A percentile compares a stretch with the other conserved stretches of the same genome.
phyloP scores from a whole-genome alignment of 2,329 filamentous ascomycete genomes.

The Diaporthe sp. region DNA sequence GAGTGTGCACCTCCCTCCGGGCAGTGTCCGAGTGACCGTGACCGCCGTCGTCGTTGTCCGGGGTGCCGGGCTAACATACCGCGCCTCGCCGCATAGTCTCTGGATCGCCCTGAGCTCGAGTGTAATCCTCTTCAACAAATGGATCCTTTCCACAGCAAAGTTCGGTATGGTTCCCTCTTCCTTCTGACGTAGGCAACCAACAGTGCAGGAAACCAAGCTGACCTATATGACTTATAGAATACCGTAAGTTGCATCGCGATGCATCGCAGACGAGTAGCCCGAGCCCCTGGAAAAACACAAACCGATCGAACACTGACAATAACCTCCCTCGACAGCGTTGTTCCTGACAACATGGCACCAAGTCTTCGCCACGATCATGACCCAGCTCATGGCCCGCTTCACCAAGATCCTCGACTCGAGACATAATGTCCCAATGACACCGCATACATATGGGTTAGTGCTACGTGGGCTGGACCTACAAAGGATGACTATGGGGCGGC shows the following conservation, averaged over 20 bases:
- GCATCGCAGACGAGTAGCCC: not conserved
- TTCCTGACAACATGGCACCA: slow-evolving; percentile 95
- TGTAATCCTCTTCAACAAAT: slow-evolving; percentile 98
- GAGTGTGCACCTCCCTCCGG: slow-evolving; percentile 48
- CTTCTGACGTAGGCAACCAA: not conserved
- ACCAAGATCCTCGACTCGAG: slow-evolving; percentile 89
- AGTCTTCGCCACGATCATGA: slow-evolving; percentile 89
- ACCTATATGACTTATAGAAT: slow-evolving; percentile 30
- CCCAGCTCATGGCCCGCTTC: slow-evolving; percentile 87
- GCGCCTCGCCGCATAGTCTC: slow-evolving; percentile 63
- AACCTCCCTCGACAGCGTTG: slow-evolving; percentile 69
- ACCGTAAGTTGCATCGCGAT: slow-evolving; percentile 24
- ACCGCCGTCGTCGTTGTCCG: not conserved
- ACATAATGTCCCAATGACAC: slow-evolving; percentile 94
- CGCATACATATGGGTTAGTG: slow-evolving; percentile 41
- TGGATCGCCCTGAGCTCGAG: slow-evolving; percentile 92
- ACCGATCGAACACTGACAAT: slow-evolving; percentile 20
- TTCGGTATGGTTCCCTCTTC: slow-evolving; percentile 72
- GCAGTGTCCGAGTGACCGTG: not conserved
- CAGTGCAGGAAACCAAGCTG: not conserved
- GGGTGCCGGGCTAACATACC: not conserved
- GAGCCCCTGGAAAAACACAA: not conserved
- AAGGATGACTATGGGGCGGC: not conserved
- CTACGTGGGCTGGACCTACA: too few species aligned
- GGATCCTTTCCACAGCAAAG: slow-evolving; percentile 84